These are phyloP conservation scores for Penicillium aurantiogriseum DNA, from an alignment of 2,329 filamentous ascomycete genomes.

Conservation along the genomic window DNA sequence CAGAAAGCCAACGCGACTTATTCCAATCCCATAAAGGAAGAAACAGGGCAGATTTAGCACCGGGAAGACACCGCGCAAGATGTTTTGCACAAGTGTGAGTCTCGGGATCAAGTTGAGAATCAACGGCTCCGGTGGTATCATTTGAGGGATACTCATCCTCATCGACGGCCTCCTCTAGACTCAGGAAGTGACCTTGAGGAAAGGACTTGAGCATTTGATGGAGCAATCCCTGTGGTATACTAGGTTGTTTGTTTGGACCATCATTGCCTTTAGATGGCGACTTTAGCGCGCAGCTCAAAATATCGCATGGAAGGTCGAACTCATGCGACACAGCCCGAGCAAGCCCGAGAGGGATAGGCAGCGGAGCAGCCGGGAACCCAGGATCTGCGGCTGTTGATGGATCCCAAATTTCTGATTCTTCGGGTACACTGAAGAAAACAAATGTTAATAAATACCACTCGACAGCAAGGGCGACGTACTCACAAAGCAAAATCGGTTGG, in stretches of 20 bases:
- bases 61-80: conserved; percentile 19
- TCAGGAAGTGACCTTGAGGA: conserved; percentile 22
- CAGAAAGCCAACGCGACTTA: conserved; percentile 32
- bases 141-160: neutral
- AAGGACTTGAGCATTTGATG: conserved; percentile 14
- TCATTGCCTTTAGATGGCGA: neutral
- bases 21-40: conserved; percentile 35
- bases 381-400: neutral
- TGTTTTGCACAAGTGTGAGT: neutral
- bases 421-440: neutral
- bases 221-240: conserved; percentile 10
- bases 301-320: conserved; percentile 13
- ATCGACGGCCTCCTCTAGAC: neutral
- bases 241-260: neutral
- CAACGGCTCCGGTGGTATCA: neutral
- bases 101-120: neutral
- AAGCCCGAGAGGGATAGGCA: neutral
- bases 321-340: neutral
- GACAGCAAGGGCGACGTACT: neutral
- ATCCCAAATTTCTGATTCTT: conserved; percentile 17
- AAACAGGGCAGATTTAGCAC: conserved; percentile 26
- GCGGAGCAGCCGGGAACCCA: neutral
- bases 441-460: neutral
- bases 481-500: conserved; percentile 20
- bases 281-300: conserved; percentile 14